phyloP scores from a whole-genome alignment of 2,329 filamentous ascomycete genomes.

The Myriosclerotinia duriaeana region DNA sequence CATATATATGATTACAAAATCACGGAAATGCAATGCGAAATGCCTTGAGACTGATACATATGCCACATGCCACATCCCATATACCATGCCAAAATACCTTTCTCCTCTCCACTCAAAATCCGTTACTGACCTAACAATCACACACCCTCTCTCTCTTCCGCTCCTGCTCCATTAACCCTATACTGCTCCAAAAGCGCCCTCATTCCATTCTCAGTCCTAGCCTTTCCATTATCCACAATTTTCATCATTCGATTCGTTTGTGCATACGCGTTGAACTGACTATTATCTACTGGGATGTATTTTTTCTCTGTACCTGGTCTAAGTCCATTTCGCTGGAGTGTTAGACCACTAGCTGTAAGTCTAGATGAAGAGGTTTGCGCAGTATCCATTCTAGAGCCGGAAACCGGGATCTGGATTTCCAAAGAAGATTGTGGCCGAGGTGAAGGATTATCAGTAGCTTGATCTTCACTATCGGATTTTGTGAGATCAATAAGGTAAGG shows the following conservation, averaged over 20 bases:
- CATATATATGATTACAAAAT: too few species aligned
- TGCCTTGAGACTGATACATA: too few species aligned
- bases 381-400: background rate
- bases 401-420: background rate
- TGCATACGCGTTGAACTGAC: constrained; percentile 28
- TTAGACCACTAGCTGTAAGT: too few species aligned
- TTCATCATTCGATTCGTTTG: constrained; percentile 27
- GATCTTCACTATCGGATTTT: background rate
- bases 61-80: background rate
- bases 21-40: background rate
- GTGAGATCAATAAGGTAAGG: background rate
- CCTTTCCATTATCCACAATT: constrained; percentile 6
- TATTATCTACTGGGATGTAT: constrained; percentile 34
- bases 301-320: background rate
- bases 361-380: background rate
- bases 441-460: background rate
- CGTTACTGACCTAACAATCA: background rate
- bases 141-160: background rate
- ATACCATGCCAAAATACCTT: background rate
- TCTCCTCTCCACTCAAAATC: too few species aligned
- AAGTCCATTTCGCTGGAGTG: background rate
- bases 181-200: too few species aligned
- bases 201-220: too few species aligned
- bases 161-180: background rate
- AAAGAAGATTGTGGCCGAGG: background rate